phyloP scores from a whole-genome alignment of 106 monocot genomes.

The Dendrobium chrysotoxum region DNA sequence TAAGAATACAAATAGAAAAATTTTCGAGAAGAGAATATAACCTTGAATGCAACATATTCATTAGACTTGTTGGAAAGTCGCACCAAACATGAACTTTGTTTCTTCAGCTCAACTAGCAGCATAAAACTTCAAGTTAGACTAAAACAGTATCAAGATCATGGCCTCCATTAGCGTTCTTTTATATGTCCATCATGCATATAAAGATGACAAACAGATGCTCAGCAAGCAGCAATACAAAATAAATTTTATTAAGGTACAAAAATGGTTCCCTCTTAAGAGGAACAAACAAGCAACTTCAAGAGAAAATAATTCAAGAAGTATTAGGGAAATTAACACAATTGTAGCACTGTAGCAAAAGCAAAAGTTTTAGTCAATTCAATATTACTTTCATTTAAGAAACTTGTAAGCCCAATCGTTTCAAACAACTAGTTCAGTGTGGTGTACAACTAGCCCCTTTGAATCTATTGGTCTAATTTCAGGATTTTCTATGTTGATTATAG shows the following conservation, averaged over 20 bases:
- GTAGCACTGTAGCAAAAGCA: background rate
- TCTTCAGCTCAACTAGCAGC: slow-evolving; percentile 79
- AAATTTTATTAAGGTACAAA: background rate
- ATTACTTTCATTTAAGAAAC: background rate
- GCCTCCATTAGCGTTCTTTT: background rate
- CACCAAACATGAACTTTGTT: slow-evolving; percentile 65
- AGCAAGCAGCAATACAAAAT: background rate
- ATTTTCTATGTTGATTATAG: background rate
- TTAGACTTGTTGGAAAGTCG: slow-evolving; percentile 56
- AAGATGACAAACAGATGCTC: background rate
- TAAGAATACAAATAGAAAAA: background rate
- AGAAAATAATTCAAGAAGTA: background rate
- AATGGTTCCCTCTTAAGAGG: background rate
- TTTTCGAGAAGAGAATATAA: slow-evolving; percentile 7
- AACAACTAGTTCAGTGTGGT: background rate
- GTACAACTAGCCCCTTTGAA: background rate
- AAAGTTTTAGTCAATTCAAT: background rate
- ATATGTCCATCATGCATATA: background rate
- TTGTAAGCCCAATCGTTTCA: background rate
- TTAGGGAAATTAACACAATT: background rate
- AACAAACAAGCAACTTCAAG: background rate
- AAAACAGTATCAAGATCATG: background rate
- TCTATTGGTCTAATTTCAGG: background rate
- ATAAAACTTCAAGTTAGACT: slow-evolving; percentile 5
- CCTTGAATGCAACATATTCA: slow-evolving; percentile 87